phyloP scores from a whole-genome alignment of 2,329 filamentous ascomycete species.

The Phymatotrichopsis omnivora region DNA sequence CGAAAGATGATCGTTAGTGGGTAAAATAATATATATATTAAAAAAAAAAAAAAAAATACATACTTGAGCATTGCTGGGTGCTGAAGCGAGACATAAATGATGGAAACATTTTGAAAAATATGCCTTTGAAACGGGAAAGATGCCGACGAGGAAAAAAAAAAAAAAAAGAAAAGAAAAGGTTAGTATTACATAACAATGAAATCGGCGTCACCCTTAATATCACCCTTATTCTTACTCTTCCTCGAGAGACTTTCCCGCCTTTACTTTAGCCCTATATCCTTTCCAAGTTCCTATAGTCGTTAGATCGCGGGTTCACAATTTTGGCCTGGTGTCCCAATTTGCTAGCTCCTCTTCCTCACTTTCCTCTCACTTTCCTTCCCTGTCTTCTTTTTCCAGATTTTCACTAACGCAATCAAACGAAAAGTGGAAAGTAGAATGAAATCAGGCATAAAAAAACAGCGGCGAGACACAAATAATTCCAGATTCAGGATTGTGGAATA shows the following conservation, averaged over 20 bases:
- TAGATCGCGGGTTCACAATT: too few species aligned
- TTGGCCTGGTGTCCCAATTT: too few species aligned
- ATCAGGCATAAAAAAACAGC: constrained; percentile 3
- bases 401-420: too few species aligned
- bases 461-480: neutral
- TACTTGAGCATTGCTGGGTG: constrained; percentile 19
- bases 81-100: constrained; percentile 18
- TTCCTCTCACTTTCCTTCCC: too few species aligned
- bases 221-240: too few species aligned
- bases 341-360: too few species aligned
- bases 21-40: neutral
- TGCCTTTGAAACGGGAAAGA: neutral
- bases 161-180: neutral
- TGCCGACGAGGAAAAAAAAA: neutral
- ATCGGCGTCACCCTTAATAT: too few species aligned
- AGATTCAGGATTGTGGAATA: neutral
- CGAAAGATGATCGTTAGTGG: neutral
- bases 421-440: too few species aligned
- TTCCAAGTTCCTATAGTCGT: too few species aligned
- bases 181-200: constrained; percentile 1
- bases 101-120: constrained; percentile 7
- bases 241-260: too few species aligned
- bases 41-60: neutral
- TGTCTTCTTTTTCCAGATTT: too few species aligned
- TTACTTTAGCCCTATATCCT: too few species aligned